Evolutionary conservation across 148 eudicot species (phyloP), one percentile per base, ranked within the genome.

Genomic region (Amaranthus cruentus): DNA sequence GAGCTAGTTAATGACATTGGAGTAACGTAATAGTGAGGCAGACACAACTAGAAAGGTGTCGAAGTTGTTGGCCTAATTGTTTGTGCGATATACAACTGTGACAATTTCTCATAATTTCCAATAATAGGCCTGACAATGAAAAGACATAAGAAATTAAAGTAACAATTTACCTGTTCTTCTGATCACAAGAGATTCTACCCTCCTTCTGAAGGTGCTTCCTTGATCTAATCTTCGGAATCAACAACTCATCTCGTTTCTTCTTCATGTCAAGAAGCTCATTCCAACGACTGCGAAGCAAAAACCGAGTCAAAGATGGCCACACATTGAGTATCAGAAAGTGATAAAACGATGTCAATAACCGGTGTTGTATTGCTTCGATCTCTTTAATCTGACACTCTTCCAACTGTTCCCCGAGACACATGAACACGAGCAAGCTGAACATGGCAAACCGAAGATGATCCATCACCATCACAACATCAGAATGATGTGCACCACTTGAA

Each of bases 381-480:
- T 79, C 76, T 58, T 68, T 73, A 47, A 87, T 87, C n/a, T 84
- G 76, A 0, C 63, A 61, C 68, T 86, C 93, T 4, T 81, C 75
- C 0, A 85, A 70, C 76, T 76, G 80, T 52, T 87, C 87, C 5
- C 97, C 91, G 47, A 91, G 88, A 60, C 97, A 88, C 87, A 91
- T 89, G 47, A 80, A 64, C 18, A 83, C 83, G 28, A 89, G 81
- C 50, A 91, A 78, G 75, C 85, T 80, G 75, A 91, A 91, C 87
- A 89, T 84, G 10, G 88, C 85, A 56, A 81, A 81, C 15, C 79
- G 87, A 69, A 89, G 83, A 68, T 91, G 90, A 55, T 82, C 90
- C 6, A 84, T 66, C 54, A 91, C 79, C 64, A 72, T 76, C 6
- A 85, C 77, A 18, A 62, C 55, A 14, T 42, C 50, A 51, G 38